phyloP scores from a whole-genome alignment of 2,329 filamentous ascomycete genomes.

The Sarocladium oryzae region DNA sequence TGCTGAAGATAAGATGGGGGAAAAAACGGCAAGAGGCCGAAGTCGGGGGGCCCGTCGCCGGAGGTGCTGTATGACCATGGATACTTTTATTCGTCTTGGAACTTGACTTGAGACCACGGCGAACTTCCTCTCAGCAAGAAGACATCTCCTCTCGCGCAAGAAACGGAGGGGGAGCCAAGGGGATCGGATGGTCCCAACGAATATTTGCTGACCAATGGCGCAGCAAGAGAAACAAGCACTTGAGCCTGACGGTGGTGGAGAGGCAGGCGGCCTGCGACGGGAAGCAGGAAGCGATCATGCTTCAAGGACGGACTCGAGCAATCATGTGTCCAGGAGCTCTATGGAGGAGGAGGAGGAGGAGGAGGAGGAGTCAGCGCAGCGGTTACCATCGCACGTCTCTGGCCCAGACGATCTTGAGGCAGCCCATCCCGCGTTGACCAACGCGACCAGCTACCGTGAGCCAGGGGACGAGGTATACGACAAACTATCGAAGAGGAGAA shows the following conservation, averaged over 20 bases:
- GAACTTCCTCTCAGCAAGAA: too few relatives aligned
- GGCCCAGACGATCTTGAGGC: conserved; percentile 22
- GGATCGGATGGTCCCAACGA: too few relatives aligned
- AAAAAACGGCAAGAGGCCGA: too few relatives aligned
- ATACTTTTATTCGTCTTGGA: too few relatives aligned
- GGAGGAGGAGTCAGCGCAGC: conserved; percentile 7
- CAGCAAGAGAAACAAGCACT: not conserved
- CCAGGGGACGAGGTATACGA: conserved; percentile 54
- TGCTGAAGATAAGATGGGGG: too few relatives aligned
- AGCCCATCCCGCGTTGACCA: conserved; percentile 9
- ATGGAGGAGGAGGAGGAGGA: not conserved
- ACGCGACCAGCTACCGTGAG: conserved; percentile 18
- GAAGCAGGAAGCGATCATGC: not conserved
- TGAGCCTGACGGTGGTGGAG: not conserved
- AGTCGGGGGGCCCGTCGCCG: too few relatives aligned
- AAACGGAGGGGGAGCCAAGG: too few relatives aligned
- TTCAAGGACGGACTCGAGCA: not conserved
- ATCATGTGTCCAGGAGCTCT: not conserved
- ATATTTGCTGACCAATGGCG: too few relatives aligned
- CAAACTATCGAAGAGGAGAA: conserved; percentile 53
- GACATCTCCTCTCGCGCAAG: too few relatives aligned
- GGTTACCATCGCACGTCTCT: conserved; percentile 23
- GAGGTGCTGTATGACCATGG: too few relatives aligned
- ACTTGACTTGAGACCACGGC: too few relatives aligned
- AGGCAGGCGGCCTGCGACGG: not conserved